phyloP scores from a whole-genome alignment of 805 yeast genomes.

The Kuraishia floccosa region DNA sequence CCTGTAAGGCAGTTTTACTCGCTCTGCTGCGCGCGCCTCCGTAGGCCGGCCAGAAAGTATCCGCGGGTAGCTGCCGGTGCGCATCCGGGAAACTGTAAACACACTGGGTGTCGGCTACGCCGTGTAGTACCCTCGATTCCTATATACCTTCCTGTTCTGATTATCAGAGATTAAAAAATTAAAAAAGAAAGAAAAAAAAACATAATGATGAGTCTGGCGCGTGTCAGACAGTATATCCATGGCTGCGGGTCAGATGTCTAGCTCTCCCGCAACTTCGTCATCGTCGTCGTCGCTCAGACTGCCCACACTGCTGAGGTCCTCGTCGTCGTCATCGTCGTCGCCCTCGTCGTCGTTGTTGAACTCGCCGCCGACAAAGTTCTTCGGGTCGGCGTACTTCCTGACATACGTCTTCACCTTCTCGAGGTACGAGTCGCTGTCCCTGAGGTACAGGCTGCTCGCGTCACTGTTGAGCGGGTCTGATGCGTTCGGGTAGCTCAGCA shows the following conservation, averaged over 20 bases:
- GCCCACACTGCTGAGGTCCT: constrained; percentile 15
- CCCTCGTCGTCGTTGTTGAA: constrained; percentile 10
- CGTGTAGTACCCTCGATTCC: too few species aligned
- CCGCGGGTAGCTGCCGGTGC: too few species aligned
- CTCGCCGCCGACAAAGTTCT: constrained; percentile 15
- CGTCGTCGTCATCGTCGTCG: constrained; percentile 15
- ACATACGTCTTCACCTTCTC: constrained; percentile 68
- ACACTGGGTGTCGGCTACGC: too few species aligned
- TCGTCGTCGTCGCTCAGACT: constrained; percentile 12
- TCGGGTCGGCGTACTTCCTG: constrained; percentile 47
- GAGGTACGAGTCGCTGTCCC: constrained; percentile 56
- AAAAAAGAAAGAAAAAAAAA: neutral
- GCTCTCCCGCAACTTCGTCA: constrained; percentile 21
- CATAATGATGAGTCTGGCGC: neutral
- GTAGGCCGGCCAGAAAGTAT: too few species aligned
- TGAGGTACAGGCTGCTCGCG: constrained; percentile 70
- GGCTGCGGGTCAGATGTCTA: constrained; percentile 11
- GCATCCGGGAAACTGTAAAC: too few species aligned
- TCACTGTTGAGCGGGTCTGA: constrained; percentile 88
- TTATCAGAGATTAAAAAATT: too few species aligned
- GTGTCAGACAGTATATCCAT: too few species aligned
- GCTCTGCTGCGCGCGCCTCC: too few species aligned
- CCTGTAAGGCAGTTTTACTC: too few species aligned
- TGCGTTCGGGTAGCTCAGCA: constrained; percentile 86
- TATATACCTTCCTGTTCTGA: too few species aligned